A percentile compares a stretch with the other conserved stretches of the same genome.
Evolutionary conservation across 345 rosid species (phyloP).

Genomic region (Bruguiera sexangula): DNA sequence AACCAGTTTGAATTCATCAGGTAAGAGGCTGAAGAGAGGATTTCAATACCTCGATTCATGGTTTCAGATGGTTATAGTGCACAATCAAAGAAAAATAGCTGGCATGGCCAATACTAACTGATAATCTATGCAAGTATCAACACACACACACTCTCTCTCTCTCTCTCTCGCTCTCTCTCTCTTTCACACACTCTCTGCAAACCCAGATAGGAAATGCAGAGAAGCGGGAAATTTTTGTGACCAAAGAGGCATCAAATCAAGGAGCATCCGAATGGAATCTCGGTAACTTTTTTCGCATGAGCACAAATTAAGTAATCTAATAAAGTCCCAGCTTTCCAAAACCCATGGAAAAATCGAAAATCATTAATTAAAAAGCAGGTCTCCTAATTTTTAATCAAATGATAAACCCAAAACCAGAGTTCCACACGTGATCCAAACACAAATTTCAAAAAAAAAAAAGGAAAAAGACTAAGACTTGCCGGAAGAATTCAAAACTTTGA

Average conservation of each 20-base stretch:
- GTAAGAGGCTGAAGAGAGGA: conserved; percentile 66
- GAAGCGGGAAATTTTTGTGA: conserved; percentile 29
- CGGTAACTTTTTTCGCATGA: conserved; percentile 27
- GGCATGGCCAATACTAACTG: conserved; percentile 15
- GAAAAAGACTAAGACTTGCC: conserved; percentile 6
- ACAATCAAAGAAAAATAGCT: conserved; percentile 12
- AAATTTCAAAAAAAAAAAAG: conserved; percentile 7
- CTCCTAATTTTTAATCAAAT: conserved; percentile 14
- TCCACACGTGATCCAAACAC: conserved; percentile 12
- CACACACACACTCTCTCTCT: neutral
- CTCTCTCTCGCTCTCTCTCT: conserved; percentile 7
- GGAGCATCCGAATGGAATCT: conserved; percentile 55
- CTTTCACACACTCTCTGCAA: conserved; percentile 31
- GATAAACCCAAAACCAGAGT: conserved; percentile 29
- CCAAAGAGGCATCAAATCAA: conserved; percentile 36
- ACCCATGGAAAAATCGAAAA: conserved; percentile 43
- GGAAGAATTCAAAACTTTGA: conserved; percentile 19
- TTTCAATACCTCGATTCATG: conserved; percentile 66
- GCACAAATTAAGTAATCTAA: conserved; percentile 54
- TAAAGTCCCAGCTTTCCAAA: conserved; percentile 47
- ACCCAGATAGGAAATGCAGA: conserved; percentile 36
- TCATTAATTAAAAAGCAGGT: conserved; percentile 29
- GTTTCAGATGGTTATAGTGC: conserved; percentile 11
- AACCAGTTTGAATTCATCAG: conserved; percentile 74
- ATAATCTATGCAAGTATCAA: neutral